Percentiles rank a stretch among this genome's conserved stretches.
phyloP scores from a whole-genome alignment of 495 filamentous ascomycete species.

The Xylaria palmicola region DNA sequence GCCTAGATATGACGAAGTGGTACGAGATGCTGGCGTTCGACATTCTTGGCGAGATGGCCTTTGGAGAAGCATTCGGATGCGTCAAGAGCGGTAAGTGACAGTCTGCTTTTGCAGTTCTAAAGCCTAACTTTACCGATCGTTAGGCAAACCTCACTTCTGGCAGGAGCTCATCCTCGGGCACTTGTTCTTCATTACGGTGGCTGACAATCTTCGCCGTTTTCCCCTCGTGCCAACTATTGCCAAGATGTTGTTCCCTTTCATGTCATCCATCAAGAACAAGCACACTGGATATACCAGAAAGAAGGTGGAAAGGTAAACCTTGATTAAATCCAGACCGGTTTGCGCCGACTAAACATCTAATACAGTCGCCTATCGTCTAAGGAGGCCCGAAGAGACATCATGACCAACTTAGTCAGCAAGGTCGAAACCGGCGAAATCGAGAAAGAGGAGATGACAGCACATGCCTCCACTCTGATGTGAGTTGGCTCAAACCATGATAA shows the following conservation, averaged over 20 bases:
- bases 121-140: not conserved
- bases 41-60: constrained; percentile 37
- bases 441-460: constrained; percentile 22
- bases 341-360: too few species aligned
- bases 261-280: not conserved
- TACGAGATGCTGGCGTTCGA: constrained; percentile 30
- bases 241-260: not conserved
- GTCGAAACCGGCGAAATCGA: constrained; percentile 23
- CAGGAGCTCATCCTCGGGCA: not conserved
- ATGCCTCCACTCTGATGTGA: constrained; percentile 23
- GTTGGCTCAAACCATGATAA: not conserved
- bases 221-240: not conserved
- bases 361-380: too few species aligned
- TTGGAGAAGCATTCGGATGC: constrained; percentile 30
- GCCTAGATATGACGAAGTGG: constrained; percentile 21
- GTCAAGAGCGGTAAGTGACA: constrained; percentile 15
- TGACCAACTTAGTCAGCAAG: constrained; percentile 14
- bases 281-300: not conserved
- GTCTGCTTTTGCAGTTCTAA: not conserved
- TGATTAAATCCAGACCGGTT: too few species aligned
- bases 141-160: constrained; percentile 4
- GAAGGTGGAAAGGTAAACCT: not conserved
- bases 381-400: too few species aligned
- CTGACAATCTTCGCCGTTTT: constrained; percentile 21
- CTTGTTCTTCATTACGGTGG: not conserved